phyloP scores from a whole-genome alignment of 108 stramenopile species.

The Nitzschia palea region DNA sequence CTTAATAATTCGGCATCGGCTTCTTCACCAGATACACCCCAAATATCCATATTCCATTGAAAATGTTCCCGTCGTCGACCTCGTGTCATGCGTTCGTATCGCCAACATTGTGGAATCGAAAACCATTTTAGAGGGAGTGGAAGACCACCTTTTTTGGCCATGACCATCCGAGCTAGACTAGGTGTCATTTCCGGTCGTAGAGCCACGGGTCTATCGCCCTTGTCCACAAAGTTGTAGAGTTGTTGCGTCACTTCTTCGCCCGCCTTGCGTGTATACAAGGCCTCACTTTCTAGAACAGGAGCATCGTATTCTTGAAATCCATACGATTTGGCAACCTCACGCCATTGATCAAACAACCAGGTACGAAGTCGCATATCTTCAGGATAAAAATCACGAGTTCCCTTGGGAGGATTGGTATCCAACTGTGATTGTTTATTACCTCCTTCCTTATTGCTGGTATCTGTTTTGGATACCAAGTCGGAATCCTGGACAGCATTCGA shows the following conservation, averaged over 20 bases:
- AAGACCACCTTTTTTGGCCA: slow-evolving; percentile 91
- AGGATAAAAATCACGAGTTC: slow-evolving; percentile 97
- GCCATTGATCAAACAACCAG: slow-evolving; percentile 96
- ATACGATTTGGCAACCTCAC: slow-evolving; percentile 68
- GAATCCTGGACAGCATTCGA: slow-evolving; percentile 77
- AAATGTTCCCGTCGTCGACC: slow-evolving; percentile 97
- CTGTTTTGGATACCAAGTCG: slow-evolving; percentile 57
- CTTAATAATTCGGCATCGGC: slow-evolving; percentile 95
- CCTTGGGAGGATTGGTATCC: slow-evolving; percentile 95
- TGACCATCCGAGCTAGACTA: slow-evolving; percentile 95
- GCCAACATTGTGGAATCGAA: slow-evolving; percentile 95
- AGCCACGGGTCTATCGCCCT: slow-evolving; percentile 86
- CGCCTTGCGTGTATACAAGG: slow-evolving; percentile 95
- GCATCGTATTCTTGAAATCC: slow-evolving; percentile 98
- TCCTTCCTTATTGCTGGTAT: slow-evolving; percentile 10
- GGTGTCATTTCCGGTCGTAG: slow-evolving; percentile 98
- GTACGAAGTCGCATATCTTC: slow-evolving; percentile 90
- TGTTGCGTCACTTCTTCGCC: slow-evolving; percentile 99
- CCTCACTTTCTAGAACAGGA: slow-evolving; percentile 92
- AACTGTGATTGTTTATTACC: slow-evolving; percentile 35
- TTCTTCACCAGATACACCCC: slow-evolving; percentile 87
- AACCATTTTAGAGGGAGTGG: slow-evolving; percentile 96
- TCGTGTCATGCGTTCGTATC: slow-evolving; percentile 98
- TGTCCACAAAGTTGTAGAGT: slow-evolving; percentile 96
- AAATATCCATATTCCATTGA: slow-evolving; percentile 98